A percentile compares a stretch with the other conserved stretches of the same genome.
These are phyloP conservation scores for Pseudonitzschia multistriata DNA, from an alignment of 108 stramenopile species.

Conservation along the genomic window DNA sequence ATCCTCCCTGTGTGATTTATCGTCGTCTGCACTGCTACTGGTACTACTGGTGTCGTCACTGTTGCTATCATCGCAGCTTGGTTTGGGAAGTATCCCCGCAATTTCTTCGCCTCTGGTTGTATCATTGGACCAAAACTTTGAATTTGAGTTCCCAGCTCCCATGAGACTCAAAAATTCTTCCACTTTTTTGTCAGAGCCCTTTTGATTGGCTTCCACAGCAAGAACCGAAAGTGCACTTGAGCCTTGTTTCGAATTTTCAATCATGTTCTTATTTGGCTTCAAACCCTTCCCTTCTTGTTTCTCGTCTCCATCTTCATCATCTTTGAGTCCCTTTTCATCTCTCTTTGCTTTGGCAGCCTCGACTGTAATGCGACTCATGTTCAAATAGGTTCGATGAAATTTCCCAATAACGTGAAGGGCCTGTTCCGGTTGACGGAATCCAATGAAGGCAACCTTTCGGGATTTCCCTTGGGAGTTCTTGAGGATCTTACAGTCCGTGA, in stretches of 20 bases:
- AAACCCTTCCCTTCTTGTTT: slow-evolving; percentile 19
- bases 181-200: slow-evolving; percentile 21
- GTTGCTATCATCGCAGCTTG: slow-evolving; percentile 23
- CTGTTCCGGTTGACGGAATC: slow-evolving; percentile 58
- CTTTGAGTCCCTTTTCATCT: slow-evolving; percentile 22
- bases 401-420: slow-evolving; percentile 54
- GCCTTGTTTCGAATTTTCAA: slow-evolving; percentile 1
- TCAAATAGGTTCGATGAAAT: slow-evolving; percentile 58
- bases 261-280: slow-evolving; percentile 8
- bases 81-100: neutral
- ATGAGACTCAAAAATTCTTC: slow-evolving; percentile 39
- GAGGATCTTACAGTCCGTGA: slow-evolving; percentile 77
- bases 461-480: slow-evolving; percentile 58
- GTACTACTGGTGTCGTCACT: slow-evolving; percentile 8
- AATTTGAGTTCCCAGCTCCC: slow-evolving; percentile 42
- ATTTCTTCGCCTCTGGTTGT: slow-evolving; percentile 40
- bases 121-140: slow-evolving; percentile 87
- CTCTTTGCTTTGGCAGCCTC: slow-evolving; percentile 55
- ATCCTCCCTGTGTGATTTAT: slow-evolving; percentile 27
- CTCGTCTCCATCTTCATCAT: slow-evolving; percentile 19
- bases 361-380: slow-evolving; percentile 57
- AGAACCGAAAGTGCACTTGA: neutral
- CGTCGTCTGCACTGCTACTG: slow-evolving; percentile 36
- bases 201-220: neutral
- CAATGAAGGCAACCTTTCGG: slow-evolving; percentile 80